Evolutionary conservation across 2,329 filamentous ascomycete genomes (phyloP).

Genomic region (Metarhizium guizhouense): DNA sequence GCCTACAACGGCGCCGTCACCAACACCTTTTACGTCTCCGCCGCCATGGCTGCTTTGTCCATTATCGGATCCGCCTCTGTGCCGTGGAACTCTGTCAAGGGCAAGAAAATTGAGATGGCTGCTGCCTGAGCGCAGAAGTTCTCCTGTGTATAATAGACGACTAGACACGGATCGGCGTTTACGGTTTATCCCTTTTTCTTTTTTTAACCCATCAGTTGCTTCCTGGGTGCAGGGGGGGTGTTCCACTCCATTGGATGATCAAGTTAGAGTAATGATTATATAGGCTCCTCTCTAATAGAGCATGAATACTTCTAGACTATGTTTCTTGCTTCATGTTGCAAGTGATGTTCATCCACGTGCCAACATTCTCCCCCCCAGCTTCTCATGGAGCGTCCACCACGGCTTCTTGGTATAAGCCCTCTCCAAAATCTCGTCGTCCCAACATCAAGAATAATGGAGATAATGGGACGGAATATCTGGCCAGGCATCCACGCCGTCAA

Average conservation of each 20-base stretch:
- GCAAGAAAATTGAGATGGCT: conserved; percentile 7
- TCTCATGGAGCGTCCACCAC: too few species aligned
- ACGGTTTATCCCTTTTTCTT: background rate
- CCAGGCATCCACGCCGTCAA: conserved; percentile 36
- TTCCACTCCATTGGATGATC: background rate
- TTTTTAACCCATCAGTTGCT: too few species aligned
- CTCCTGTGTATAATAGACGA: background rate
- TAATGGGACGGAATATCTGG: conserved; percentile 32
- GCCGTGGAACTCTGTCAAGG: conserved; percentile 9
- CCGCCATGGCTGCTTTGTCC: conserved; percentile 4
- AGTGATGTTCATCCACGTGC: too few species aligned
- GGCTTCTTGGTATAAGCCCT: too few species aligned
- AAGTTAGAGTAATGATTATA: too few species aligned
- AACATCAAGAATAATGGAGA: conserved; percentile 7
- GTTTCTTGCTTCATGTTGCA: too few species aligned
- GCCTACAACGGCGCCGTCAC: conserved; percentile 7
- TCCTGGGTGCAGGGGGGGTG: too few species aligned
- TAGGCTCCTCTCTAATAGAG: too few species aligned
- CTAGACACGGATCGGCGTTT: background rate
- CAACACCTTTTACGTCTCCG: conserved; percentile 7
- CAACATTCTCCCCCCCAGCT: too few species aligned
- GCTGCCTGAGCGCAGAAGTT: background rate
- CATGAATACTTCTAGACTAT: background rate
- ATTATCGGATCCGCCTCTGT: conserved; percentile 3
- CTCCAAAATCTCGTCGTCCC: background rate